These are phyloP conservation scores for Setomelanomma holmii DNA, from an alignment of 2,329 filamentous ascomycete genomes.

Conservation along the genomic window DNA sequence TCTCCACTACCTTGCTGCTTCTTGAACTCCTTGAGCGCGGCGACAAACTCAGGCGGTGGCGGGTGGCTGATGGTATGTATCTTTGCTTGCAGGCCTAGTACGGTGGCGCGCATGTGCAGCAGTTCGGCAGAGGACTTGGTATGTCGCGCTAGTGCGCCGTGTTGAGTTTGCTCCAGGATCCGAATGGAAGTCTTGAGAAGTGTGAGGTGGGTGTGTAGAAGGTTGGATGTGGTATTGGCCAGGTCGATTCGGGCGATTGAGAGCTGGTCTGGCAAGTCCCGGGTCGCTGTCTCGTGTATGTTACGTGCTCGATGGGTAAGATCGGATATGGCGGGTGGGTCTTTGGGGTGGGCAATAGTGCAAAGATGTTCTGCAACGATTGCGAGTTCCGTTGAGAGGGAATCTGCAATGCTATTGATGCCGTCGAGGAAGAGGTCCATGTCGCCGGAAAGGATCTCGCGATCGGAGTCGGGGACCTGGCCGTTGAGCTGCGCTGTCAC, in stretches of 20 bases:
- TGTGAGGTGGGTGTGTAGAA: constrained; percentile 48
- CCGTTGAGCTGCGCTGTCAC: constrained; percentile 50
- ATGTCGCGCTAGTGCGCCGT: constrained; percentile 53
- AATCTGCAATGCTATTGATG: constrained; percentile 41
- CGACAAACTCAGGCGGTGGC: constrained; percentile 33
- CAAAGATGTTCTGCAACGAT: constrained; percentile 41
- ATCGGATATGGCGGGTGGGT: constrained; percentile 10
- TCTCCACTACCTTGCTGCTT: constrained; percentile 39
- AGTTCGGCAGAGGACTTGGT: constrained; percentile 54
- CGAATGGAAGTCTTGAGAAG: constrained; percentile 50
- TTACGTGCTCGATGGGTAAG: constrained; percentile 17
- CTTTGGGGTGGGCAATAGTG: constrained; percentile 36
- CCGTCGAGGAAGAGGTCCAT: constrained; percentile 50
- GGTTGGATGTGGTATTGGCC: constrained; percentile 38
- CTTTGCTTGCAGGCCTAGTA: constrained; percentile 51
- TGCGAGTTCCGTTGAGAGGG: constrained; percentile 44
- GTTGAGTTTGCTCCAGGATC: constrained; percentile 56
- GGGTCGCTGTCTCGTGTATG: constrained; percentile 18
- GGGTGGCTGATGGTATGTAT: constrained; percentile 37
- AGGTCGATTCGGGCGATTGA: constrained; percentile 38
- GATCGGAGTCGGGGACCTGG: constrained; percentile 45
- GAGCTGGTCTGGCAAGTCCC: constrained; percentile 31
- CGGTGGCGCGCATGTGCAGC: constrained; percentile 50
- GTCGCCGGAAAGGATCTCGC: constrained; percentile 50
- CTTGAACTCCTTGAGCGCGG: constrained; percentile 42